These are phyloP conservation scores for Trichoderma citrinoviride DNA, from an alignment of 2,329 filamentous ascomycete genomes.

Conservation along the genomic window DNA sequence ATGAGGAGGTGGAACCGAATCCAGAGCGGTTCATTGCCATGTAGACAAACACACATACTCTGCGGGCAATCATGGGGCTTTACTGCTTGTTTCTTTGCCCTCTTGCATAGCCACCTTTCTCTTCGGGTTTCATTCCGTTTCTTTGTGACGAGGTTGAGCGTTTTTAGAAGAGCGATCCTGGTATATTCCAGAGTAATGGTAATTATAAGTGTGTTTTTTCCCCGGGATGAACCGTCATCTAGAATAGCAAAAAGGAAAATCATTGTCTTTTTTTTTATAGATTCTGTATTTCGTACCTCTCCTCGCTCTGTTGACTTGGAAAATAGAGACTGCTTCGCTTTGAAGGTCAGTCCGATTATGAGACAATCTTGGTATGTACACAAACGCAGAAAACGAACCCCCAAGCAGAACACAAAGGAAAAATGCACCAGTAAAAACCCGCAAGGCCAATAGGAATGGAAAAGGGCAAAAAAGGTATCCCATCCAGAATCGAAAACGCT, in stretches of 20 bases:
- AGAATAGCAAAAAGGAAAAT: background rate
- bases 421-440: background rate
- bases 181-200: background rate
- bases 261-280: background rate
- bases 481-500: constrained; percentile 13
- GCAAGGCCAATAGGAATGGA: background rate
- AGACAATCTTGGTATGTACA: background rate
- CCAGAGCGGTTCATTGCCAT: constrained; percentile 35
- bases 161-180: background rate
- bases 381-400: background rate
- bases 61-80: background rate
- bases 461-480: constrained; percentile 9
- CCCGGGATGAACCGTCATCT: background rate
- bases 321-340: background rate
- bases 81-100: background rate
- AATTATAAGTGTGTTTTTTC: background rate
- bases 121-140: background rate
- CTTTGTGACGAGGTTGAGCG: background rate
- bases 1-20: constrained; percentile 32
- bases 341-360: background rate
- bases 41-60: background rate
- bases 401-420: background rate
- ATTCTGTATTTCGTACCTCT: background rate
- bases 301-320: background rate
- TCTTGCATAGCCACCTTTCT: background rate